Percentiles rank a stretch among this genome's conserved stretches.
phyloP scores from a whole-genome alignment of 352 stramenopile genomes.

The Pseudoperonospora humuli region DNA sequence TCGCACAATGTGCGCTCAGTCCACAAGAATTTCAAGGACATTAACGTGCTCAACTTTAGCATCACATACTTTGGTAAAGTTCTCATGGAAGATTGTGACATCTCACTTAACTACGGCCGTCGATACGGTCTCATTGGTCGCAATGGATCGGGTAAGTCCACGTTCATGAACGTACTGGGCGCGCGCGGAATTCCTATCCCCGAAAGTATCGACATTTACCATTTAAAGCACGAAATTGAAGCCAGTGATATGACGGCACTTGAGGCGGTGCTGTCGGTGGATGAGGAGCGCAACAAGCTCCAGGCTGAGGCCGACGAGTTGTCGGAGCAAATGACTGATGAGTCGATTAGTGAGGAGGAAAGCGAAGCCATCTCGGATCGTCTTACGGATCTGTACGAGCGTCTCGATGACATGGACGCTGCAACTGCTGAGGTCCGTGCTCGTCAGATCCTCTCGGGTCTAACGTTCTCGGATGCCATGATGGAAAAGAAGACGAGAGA shows the following conservation, averaged over 20 bases:
- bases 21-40: constrained; percentile 95
- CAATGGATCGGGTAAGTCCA: constrained; percentile 95
- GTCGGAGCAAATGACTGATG: constrained; percentile 86
- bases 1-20: constrained; percentile 87
- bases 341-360: constrained; percentile 85
- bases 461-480: constrained; percentile 95
- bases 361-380: constrained; percentile 82
- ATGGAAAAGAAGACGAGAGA: constrained; percentile 91
- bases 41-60: constrained; percentile 96
- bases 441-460: constrained; percentile 89
- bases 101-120: constrained; percentile 96
- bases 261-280: constrained; percentile 92
- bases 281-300: constrained; percentile 90
- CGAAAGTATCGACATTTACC: constrained; percentile 95
- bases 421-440: constrained; percentile 91
- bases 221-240: constrained; percentile 95
- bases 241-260: constrained; percentile 91
- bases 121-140: constrained; percentile 95
- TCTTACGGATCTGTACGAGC: constrained; percentile 92
- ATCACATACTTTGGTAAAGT: constrained; percentile 95
- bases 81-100: constrained; percentile 93
- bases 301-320: constrained; percentile 90
- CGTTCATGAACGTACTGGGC: constrained; percentile 95
- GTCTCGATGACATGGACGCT: constrained; percentile 92
- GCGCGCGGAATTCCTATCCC: constrained; percentile 92